Base-by-base conservation (phyloP, 2,329 filamentous ascomycete genomes). In the Didymella lethalis region DNA sequence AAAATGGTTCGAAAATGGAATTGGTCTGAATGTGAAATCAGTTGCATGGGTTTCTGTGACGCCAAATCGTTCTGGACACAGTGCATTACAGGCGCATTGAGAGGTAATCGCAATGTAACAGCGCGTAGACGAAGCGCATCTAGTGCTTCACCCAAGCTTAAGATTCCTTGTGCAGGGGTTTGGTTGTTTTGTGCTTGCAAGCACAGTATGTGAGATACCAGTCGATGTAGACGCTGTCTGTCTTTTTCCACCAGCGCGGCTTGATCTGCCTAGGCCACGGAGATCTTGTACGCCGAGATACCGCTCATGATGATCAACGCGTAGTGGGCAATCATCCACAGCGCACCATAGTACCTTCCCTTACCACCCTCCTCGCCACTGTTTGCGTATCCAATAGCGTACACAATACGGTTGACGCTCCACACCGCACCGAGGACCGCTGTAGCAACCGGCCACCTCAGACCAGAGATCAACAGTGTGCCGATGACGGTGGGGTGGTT, bases 401-500 rank as follows among this genome's bases (percentile, higher is more conserved):
- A 88, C 20, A 85, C 52, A 0, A 79, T 65, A 31, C 85, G 76
- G 59, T 78, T 80, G 7, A 84, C 69, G 8, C 81, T 76, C 86
- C 86, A 88, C 2, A 73, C 70, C 0, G 73, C 73, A 8, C 84
- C 83, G 47, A 85, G 61, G 4, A 73, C 75, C 0, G 82, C 75
- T 2, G 81, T 76, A 4, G 80, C 73, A 28, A 78, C 67, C 0
- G 86, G 86, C 71, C 82, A 86, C 61, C 77, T 77, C 53, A 88
- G 65, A 2, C 86, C 86, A 0, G 82, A 79, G 53, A 87, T 78
- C 18, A 88, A 75, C 68, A 85, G 78, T 47, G 79, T 79, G 26
- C 82, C 76, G 45, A 86, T 79, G 4, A 82, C 81, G 54, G 81
- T 79, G 2, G 81, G 68, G 61, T 84, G 80, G 73, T 87, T 86